These are phyloP conservation scores for Lentinula sp. DNA, from an alignment of 768 basidiomycete species.

Conservation along the genomic window DNA sequence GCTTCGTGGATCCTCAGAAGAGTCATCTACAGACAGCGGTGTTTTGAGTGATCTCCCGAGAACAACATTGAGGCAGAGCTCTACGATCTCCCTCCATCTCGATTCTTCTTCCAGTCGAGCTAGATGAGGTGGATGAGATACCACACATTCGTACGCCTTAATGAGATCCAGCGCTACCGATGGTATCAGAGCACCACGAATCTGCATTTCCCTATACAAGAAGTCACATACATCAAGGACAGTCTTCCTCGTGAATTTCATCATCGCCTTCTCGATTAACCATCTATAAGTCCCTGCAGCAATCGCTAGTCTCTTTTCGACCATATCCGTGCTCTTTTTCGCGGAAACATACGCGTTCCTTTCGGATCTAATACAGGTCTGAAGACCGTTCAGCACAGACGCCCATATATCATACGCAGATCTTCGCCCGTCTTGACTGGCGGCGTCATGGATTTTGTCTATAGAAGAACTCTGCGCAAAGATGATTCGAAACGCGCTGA, in stretches of 20 bases:
- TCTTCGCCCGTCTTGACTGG: constrained; percentile 27
- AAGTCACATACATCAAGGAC: constrained; percentile 57
- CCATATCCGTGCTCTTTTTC: constrained; percentile 36
- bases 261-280: constrained; percentile 60
- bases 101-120: constrained; percentile 55
- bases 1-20: constrained; percentile 1
- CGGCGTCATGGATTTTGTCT: constrained; percentile 28
- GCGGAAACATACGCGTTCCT: constrained; percentile 33
- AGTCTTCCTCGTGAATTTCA: constrained; percentile 48
- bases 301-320: constrained; percentile 57
- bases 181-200: constrained; percentile 45
- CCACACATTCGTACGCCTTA: constrained; percentile 64
- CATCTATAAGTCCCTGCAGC: constrained; percentile 64
- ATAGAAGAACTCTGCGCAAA: constrained; percentile 47
- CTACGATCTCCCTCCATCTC: constrained; percentile 62
- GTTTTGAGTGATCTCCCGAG: constrained; percentile 49
- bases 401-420: constrained; percentile 45
- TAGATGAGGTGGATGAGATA: constrained; percentile 68
- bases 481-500: constrained; percentile 39
- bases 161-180: constrained; percentile 76
- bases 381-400: constrained; percentile 66
- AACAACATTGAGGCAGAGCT: constrained; percentile 72
- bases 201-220: constrained; percentile 52
- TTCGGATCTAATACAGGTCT: constrained; percentile 60
- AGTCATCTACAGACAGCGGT: constrained; percentile 23